These are phyloP conservation scores for Colletotrichum sp. DNA, from an alignment of 2,329 filamentous ascomycete species.

Conservation along the genomic window DNA sequence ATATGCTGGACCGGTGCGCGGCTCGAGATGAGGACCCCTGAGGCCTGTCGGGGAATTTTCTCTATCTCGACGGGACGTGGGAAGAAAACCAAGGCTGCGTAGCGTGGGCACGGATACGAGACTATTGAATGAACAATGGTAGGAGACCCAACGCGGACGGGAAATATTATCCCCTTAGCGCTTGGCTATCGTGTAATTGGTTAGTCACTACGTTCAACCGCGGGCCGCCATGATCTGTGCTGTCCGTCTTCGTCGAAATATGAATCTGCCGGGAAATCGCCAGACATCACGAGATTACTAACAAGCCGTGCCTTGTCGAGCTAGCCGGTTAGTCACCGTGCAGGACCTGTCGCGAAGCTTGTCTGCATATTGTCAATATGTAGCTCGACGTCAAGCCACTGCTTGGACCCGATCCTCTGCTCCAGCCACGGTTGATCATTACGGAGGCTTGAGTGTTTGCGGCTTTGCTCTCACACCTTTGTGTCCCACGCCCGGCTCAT, in stretches of 20 bases:
- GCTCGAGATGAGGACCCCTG: not conserved
- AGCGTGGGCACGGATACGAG: not conserved
- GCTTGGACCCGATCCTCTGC: not conserved
- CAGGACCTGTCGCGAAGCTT: not conserved
- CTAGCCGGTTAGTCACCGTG: not conserved
- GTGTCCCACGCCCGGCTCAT: not conserved
- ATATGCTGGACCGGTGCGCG: not conserved
- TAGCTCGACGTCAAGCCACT: constrained; percentile 12
- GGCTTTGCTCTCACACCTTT: not conserved
- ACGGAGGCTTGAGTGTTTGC: not conserved
- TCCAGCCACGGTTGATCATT: not conserved
- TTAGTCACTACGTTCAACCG: not conserved
- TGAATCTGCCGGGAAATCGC: not conserved
- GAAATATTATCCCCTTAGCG: not conserved
- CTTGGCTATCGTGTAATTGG: not conserved
- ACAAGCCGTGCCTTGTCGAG: not conserved
- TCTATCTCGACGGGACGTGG: not conserved
- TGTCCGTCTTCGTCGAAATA: not conserved
- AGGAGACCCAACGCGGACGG: not conserved
- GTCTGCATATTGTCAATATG: not conserved
- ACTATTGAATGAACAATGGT: constrained; percentile 10
- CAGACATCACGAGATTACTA: not conserved
- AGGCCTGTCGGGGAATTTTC: constrained; percentile 4
- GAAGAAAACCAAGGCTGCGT: not conserved
- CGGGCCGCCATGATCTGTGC: not conserved